These are phyloP conservation scores for Chaetomiaceae sp. DNA, from an alignment of 2,329 filamentous ascomycete species.

Conservation along the genomic window DNA sequence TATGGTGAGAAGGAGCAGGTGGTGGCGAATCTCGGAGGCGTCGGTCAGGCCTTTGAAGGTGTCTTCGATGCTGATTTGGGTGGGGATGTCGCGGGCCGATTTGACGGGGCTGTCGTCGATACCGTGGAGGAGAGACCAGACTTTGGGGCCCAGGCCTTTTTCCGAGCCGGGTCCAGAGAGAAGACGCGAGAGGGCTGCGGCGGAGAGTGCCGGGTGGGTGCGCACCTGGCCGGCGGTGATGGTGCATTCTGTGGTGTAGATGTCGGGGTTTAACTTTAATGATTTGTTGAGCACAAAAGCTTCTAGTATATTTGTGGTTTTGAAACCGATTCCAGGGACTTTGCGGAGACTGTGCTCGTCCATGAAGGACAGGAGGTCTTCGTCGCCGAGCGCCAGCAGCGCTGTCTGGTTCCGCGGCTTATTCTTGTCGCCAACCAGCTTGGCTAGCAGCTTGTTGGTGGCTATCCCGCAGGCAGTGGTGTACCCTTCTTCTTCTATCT, in stretches of 20 bases:
- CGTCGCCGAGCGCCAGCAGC: slow-evolving; percentile 60
- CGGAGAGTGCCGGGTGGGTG: slow-evolving; percentile 55
- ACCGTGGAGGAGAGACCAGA: slow-evolving; percentile 79
- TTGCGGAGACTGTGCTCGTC: slow-evolving; percentile 71
- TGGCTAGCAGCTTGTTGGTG: slow-evolving; percentile 80
- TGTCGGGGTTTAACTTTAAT: slow-evolving; percentile 30
- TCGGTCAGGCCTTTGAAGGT: slow-evolving; percentile 71
- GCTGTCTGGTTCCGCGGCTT: slow-evolving; percentile 89
- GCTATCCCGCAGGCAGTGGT: slow-evolving; percentile 84
- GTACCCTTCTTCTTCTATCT: slow-evolving; percentile 73
- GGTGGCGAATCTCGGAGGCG: slow-evolving; percentile 57
- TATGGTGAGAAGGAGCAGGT: slow-evolving; percentile 62
- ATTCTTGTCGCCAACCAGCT: slow-evolving; percentile 75
- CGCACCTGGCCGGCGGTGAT: slow-evolving; percentile 65
- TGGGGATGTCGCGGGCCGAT: slow-evolving; percentile 65
- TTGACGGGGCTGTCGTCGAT: slow-evolving; percentile 71
- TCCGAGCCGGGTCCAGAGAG: slow-evolving; percentile 66
- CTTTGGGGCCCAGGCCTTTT: slow-evolving; percentile 63
- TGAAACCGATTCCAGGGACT: slow-evolving; percentile 81
- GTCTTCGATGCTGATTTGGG: slow-evolving; percentile 92
- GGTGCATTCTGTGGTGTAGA: slow-evolving; percentile 36
- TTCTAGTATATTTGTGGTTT: slow-evolving; percentile 55
- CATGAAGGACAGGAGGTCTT: slow-evolving; percentile 62
- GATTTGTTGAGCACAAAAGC: slow-evolving; percentile 44
- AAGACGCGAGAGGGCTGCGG: slow-evolving; percentile 61